Base-by-base conservation (phyloP, 2,329 filamentous ascomycete genomes). In the Cercospora janseana region DNA sequence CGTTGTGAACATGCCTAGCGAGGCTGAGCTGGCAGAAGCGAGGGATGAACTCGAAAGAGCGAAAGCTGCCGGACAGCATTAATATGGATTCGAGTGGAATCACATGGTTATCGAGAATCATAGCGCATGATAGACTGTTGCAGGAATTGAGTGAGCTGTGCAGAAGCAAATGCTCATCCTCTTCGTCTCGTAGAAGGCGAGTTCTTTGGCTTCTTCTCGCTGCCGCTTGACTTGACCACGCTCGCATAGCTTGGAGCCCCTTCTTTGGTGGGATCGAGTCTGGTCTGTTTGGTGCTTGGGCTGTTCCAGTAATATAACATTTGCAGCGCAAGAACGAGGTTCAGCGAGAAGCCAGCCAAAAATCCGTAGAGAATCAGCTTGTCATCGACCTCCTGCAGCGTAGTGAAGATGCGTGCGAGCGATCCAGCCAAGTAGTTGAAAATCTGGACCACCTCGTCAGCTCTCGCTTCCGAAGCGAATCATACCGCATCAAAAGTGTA, bases 381-480 rank as follows among this genome's bases (percentile, higher is more conserved):
- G 72, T 98, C 93, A 69, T 95, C 87, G 53, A 98, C 93, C 76
- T 98, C 93, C 67, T 97, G 91, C 51, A 98, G 76, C 6, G 94
- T 98, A 24, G 93, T 98, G 72, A 96, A 98, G 74, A 98, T 95
- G 67, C 93, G 87, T 20, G 89, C 88, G 51, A 97, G 81, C 34
- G 90, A 95, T 29, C 94, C 93, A 62, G 85, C 78, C 64, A 98
- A 88, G 73, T 95, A 98, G 78, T 96, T 97, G 80, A 98, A 95
- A 61, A 98, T 90, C 91, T 96, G 63, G 6, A 16, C 43, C 9
- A 10, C 27, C 8, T 6, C 18, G 28, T 42, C 18, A 41, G 46
- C n/a, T 18, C 15, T 27, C 4, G 13, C 6, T 21, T 8, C 6
- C 13, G n/a, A 15, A n/a, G 4, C 8, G 13, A 3, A 9, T 7